Percentiles rank a stretch among this genome's conserved stretches.
Conservation (phyloP, 371 early-diverging fungal species). For the Capillidium heterosporum region DNA sequence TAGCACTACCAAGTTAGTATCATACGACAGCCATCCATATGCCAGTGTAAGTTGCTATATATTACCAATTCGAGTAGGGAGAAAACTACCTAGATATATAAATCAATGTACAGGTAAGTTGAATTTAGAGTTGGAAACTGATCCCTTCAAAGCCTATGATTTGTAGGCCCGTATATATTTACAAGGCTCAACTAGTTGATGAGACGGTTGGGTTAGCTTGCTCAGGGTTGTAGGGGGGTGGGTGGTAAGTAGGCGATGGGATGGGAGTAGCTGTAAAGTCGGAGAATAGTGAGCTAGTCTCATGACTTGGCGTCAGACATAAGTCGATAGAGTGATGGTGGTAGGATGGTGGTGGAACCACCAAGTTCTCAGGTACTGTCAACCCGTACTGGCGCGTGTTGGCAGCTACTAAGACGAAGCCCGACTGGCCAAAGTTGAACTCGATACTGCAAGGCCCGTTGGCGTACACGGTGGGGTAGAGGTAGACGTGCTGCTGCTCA, state of each 20-base stretch:
- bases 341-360: constrained; percentile 42
- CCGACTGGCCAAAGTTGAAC: constrained; percentile 21
- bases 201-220: too few relatives aligned
- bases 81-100: too few relatives aligned
- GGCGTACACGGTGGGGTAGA: constrained; percentile 18
- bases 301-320: background rate
- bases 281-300: background rate
- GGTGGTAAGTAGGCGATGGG: background rate
- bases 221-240: background rate
- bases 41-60: too few relatives aligned
- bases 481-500: constrained; percentile 8
- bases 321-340: background rate
- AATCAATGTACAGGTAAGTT: too few relatives aligned
- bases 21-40: too few relatives aligned
- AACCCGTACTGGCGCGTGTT: constrained; percentile 69
- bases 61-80: too few relatives aligned
- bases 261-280: background rate
- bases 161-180: too few relatives aligned
- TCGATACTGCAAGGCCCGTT: constrained; percentile 16
- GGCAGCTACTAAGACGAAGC: constrained; percentile 51
- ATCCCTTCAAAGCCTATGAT: too few relatives aligned
- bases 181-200: too few relatives aligned
- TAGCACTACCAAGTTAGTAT: too few relatives aligned
- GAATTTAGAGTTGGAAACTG: too few relatives aligned
- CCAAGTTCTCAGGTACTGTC: constrained; percentile 46